phyloP scores from a whole-genome alignment of 495 filamentous ascomycete species.

The Letharia columbiana region DNA sequence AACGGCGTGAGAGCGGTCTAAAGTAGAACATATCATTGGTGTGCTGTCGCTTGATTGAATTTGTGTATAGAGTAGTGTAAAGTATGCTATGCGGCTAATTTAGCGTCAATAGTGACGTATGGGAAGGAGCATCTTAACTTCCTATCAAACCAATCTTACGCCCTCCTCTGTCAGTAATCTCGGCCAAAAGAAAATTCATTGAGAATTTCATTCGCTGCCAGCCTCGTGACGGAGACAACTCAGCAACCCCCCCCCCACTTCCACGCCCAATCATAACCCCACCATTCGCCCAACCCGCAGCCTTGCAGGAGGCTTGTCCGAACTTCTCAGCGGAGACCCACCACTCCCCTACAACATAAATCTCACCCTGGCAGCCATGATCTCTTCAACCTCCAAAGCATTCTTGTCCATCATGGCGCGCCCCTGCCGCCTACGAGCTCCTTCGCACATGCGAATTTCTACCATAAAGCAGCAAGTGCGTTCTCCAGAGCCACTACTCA shows the following conservation, averaged over 20 bases:
- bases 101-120: background rate
- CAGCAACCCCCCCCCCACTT: background rate
- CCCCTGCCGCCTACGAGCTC: slow-evolving; percentile 4
- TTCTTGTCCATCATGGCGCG: slow-evolving; percentile 8
- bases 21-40: background rate
- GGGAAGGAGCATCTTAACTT: background rate
- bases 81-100: background rate
- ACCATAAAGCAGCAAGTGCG: slow-evolving; percentile 5
- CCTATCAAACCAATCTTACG: no score
- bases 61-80: background rate
- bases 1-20: no score
- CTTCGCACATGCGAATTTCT: slow-evolving; percentile 11
- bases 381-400: background rate
- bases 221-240: background rate
- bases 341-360: background rate
- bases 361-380: background rate
- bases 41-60: background rate
- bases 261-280: background rate
- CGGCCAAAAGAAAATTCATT: background rate
- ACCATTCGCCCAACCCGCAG: background rate
- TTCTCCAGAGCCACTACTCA: background rate
- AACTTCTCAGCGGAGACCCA: background rate
- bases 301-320: background rate
- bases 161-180: no score
- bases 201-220: background rate